These are phyloP conservation scores for Colletotrichum tabaci DNA, from an alignment of 2,329 filamentous ascomycete genomes.

Conservation along the genomic window DNA sequence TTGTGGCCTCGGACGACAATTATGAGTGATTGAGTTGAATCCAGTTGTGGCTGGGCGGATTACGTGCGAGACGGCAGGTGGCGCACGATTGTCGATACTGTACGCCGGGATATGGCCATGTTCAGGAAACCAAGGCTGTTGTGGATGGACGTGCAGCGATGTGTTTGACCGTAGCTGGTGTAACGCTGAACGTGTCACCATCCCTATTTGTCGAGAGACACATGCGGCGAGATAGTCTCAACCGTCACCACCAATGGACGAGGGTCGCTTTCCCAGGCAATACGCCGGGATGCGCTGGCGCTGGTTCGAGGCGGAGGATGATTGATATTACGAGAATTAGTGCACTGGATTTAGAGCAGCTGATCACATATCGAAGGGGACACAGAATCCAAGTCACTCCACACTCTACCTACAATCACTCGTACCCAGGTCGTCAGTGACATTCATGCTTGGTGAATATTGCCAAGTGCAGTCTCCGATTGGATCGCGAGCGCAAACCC, in stretches of 20 bases:
- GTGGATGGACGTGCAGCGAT: not conserved
- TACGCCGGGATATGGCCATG: not conserved
- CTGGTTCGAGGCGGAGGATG: conserved; percentile 4
- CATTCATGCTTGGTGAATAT: not conserved
- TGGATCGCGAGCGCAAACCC: not conserved
- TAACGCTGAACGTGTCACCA: not conserved
- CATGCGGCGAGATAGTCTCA: not conserved
- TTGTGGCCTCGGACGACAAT: conserved; percentile 34
- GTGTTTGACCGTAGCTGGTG: not conserved
- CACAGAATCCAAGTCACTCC: not conserved
- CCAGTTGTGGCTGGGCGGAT: not conserved
- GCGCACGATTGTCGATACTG: not conserved
- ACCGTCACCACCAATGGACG: conserved; percentile 2
- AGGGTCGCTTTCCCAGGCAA: not conserved
- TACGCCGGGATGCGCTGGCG: conserved; percentile 6
- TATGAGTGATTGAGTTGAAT: conserved; percentile 25
- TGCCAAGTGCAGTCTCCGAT: not conserved
- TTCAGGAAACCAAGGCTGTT: not conserved
- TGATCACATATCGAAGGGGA: conserved; percentile 17
- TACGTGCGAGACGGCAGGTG: not conserved
- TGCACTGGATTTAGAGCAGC: conserved; percentile 2
- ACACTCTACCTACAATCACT: too few species aligned
- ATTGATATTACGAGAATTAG: conserved; percentile 6
- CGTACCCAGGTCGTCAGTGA: not conserved
- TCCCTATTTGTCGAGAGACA: not conserved